A percentile compares a stretch with the other conserved stretches of the same genome.
These are phyloP conservation scores for Podospora pseudocomata DNA, from an alignment of 495 filamentous ascomycete genomes.

Conservation along the genomic window DNA sequence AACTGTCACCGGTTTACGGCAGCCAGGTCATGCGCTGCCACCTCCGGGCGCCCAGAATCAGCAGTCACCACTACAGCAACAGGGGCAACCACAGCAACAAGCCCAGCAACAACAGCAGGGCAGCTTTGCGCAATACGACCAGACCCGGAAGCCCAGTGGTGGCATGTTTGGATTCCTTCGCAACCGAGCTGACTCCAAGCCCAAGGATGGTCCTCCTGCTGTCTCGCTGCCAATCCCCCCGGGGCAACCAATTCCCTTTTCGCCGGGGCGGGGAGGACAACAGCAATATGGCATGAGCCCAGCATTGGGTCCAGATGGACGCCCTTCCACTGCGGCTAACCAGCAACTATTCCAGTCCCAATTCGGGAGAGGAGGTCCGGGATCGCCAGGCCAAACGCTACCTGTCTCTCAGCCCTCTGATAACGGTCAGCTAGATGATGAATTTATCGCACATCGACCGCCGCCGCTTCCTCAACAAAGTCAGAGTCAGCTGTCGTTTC, in stretches of 20 bases:
- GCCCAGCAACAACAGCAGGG: constrained; percentile 9
- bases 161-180: constrained; percentile 34
- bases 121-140: constrained; percentile 12
- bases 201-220: constrained; percentile 6
- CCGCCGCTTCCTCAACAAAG: constrained; percentile 14
- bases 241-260: constrained; percentile 12
- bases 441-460: constrained; percentile 7
- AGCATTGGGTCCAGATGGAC: constrained; percentile 29
- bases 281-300: constrained; percentile 22
- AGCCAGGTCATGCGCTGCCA: constrained; percentile 15
- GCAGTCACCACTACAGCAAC: neutral
- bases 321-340: constrained; percentile 17
- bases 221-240: constrained; percentile 1
- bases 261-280: constrained; percentile 16
- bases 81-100: neutral
- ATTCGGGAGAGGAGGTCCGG: constrained; percentile 12
- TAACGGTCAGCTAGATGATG: constrained; percentile 1
- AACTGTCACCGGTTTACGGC: constrained; percentile 10
- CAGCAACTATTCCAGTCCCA: constrained; percentile 15
- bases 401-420: constrained; percentile 4
- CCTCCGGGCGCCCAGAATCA: neutral
- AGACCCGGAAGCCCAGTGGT: constrained; percentile 20
- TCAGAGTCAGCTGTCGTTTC: constrained; percentile 15
- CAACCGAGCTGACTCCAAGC: constrained; percentile 12
- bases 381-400: constrained; percentile 11